Evolutionary conservation across 2,329 filamentous ascomycete genomes (phyloP).

Genomic region (Phaeosphaeria sp.): DNA sequence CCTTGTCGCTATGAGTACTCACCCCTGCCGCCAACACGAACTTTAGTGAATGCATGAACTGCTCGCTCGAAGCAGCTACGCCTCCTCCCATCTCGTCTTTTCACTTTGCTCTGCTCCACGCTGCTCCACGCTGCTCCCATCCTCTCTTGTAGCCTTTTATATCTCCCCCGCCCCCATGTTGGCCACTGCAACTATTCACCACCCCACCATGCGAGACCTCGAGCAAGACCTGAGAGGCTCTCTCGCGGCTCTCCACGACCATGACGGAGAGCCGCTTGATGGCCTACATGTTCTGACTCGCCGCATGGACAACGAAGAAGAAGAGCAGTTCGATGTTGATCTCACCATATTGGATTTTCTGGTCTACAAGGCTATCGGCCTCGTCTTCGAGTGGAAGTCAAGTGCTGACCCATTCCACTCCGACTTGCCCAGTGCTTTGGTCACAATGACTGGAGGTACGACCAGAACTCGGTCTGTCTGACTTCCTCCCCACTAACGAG

Average conservation of each 20-base stretch:
- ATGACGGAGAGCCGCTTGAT: slow-evolving; percentile 26
- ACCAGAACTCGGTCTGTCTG: background rate
- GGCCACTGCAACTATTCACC: slow-evolving; percentile 18
- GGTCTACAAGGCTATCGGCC: slow-evolving; percentile 54
- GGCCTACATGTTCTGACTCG: slow-evolving; percentile 42
- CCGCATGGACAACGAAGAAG: slow-evolving; percentile 41
- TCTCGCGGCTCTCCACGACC: slow-evolving; percentile 19
- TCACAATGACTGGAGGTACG: slow-evolving; percentile 43
- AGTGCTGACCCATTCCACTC: slow-evolving; percentile 38
- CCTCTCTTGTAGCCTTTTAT: slow-evolving; percentile 8
- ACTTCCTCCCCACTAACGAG: background rate
- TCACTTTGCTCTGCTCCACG: slow-evolving; percentile 4
- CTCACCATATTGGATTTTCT: slow-evolving; percentile 65
- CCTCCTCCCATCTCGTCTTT: slow-evolving; percentile 7
- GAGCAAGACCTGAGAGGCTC: slow-evolving; percentile 32
- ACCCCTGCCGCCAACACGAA: slow-evolving; percentile 18
- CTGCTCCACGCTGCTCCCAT: too few relatives aligned
- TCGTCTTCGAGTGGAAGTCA: slow-evolving; percentile 48
- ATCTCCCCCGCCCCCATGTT: slow-evolving; percentile 17
- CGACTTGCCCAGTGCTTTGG: slow-evolving; percentile 39
- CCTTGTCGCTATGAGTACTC: slow-evolving; percentile 7
- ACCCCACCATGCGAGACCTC: slow-evolving; percentile 25
- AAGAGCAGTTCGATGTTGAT: slow-evolving; percentile 58
- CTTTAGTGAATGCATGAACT: slow-evolving; percentile 26
- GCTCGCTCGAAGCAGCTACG: slow-evolving; percentile 21